phyloP scores from a whole-genome alignment of 352 stramenopile genomes.

The Phytophthora rubi region DNA sequence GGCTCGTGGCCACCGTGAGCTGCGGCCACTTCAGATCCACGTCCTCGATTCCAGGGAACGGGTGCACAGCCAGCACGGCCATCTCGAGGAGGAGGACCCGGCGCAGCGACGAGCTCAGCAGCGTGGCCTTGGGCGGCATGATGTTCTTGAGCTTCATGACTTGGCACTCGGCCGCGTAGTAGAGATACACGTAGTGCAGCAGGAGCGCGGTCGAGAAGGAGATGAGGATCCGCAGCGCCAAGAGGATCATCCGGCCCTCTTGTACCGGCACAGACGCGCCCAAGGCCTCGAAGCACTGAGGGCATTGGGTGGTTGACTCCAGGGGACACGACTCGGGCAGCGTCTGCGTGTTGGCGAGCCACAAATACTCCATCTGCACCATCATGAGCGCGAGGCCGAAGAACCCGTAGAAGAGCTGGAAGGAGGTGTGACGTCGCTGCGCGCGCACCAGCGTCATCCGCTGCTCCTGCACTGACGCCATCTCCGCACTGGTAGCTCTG shows the following conservation, averaged over 20 bases:
- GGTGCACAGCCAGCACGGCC: constrained; percentile 59
- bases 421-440: constrained; percentile 58
- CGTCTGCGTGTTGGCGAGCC: constrained; percentile 61
- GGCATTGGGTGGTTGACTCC: constrained; percentile 43
- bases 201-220: constrained; percentile 67
- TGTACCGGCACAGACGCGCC: constrained; percentile 38
- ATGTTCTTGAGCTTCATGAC: constrained; percentile 88
- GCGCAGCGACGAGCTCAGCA: constrained; percentile 67
- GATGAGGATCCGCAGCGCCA: constrained; percentile 70
- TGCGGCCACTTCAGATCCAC: constrained; percentile 69
- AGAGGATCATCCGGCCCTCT: constrained; percentile 70
- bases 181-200: constrained; percentile 75
- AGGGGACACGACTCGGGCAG: constrained; percentile 45
- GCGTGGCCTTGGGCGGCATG: constrained; percentile 66
- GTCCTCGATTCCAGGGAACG: constrained; percentile 71
- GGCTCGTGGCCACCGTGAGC: constrained; percentile 57
- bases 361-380: constrained; percentile 78
- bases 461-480: constrained; percentile 56
- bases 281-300: constrained; percentile 45
- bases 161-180: constrained; percentile 71
- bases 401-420: constrained; percentile 75
- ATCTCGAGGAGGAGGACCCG: constrained; percentile 56
- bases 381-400: constrained; percentile 78
- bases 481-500: constrained; percentile 47
- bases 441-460: constrained; percentile 50